Evolutionary conservation across 75 land plant species (phyloP).

Genomic region (Selaginella tamariscina): DNA sequence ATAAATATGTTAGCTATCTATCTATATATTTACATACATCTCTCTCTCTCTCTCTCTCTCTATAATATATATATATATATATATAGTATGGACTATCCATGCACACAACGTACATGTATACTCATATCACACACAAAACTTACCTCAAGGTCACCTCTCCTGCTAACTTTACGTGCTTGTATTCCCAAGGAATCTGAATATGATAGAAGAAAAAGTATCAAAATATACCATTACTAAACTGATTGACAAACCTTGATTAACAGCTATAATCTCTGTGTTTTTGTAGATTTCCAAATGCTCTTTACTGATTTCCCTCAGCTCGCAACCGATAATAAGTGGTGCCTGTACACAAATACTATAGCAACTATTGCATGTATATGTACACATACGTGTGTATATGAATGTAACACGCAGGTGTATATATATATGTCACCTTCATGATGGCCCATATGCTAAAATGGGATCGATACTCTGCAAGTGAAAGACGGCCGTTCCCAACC

Average conservation of each 20-base stretch:
- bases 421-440: too few species aligned
- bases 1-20: not conserved
- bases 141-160: conserved; percentile 52
- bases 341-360: not conserved
- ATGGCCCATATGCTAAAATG: not conserved
- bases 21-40: too few species aligned
- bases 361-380: not conserved
- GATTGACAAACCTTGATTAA: conserved; percentile 54
- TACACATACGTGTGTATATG: too few species aligned
- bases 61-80: too few species aligned
- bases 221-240: not conserved
- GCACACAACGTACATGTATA: too few species aligned
- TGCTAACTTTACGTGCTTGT: conserved; percentile 63
- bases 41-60: too few species aligned
- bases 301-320: conserved; percentile 16
- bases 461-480: not conserved
- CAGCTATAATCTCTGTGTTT: conserved; percentile 63
- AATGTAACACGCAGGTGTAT: not conserved
- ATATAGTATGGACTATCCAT: too few species aligned
- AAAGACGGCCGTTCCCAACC: not conserved
- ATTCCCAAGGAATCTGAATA: conserved; percentile 60
- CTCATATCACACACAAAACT: not conserved
- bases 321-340: not conserved
- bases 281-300: conserved; percentile 33
- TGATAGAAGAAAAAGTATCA: not conserved